Percentiles rank a stretch among this genome's conserved stretches.
Conservation (phyloP, 768 basidiomycete species). For the Serendipita vermifera region DNA sequence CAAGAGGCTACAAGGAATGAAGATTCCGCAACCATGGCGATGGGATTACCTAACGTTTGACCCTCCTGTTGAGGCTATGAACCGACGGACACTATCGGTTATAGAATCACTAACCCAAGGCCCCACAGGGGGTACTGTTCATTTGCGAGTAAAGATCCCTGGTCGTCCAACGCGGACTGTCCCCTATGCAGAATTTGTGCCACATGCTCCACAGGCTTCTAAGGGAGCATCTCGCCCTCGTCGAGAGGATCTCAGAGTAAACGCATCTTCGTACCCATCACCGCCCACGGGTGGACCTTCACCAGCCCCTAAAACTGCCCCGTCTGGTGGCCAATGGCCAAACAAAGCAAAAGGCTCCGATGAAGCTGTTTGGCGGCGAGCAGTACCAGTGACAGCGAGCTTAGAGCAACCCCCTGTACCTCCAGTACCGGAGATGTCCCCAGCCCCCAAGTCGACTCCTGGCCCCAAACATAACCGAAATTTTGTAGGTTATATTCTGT, state of each 20-base stretch:
- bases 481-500: background rate
- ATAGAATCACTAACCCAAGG: conserved; percentile 38
- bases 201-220: background rate
- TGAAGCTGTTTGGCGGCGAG: conserved; percentile 28
- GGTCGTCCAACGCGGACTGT: background rate
- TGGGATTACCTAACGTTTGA: conserved; percentile 60
- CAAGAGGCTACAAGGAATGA: conserved; percentile 36
- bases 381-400: background rate
- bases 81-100: conserved; percentile 43
- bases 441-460: background rate
- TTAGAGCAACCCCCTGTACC: background rate
- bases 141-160: background rate
- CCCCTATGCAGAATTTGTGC: background rate
- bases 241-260: background rate
- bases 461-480: background rate
- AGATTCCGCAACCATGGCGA: conserved; percentile 31
- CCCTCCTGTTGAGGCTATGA: conserved; percentile 57
- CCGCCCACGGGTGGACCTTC: background rate
- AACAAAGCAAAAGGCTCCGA: conserved; percentile 41
- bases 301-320: conserved; percentile 16
- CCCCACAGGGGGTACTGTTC: background rate
- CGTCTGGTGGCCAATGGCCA: conserved; percentile 19
- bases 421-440: background rate
- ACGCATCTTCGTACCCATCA: background rate
- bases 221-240: background rate